Evolutionary conservation across 768 basidiomycete species (phyloP).

Genomic region (Mycena chlorophos): DNA sequence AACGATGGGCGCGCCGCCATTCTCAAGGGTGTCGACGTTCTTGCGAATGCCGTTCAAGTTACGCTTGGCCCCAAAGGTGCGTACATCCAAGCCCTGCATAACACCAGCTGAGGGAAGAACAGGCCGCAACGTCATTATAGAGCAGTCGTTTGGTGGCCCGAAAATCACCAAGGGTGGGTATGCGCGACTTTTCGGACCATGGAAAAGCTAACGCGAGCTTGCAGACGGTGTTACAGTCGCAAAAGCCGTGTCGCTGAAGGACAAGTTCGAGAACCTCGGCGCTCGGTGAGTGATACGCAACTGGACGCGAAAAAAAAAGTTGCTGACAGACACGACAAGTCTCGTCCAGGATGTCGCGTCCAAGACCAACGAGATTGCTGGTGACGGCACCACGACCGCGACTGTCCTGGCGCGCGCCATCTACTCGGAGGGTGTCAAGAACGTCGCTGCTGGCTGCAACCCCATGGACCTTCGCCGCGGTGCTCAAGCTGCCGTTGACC

Average conservation of each 20-base stretch:
- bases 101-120: constrained; percentile 17
- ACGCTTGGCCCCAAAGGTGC: constrained; percentile 95
- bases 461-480: constrained; percentile 99
- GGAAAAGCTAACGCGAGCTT: constrained; percentile 9
- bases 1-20: constrained; percentile 94
- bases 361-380: constrained; percentile 96
- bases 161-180: constrained; percentile 92
- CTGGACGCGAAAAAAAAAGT: neutral
- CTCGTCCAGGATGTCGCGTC: constrained; percentile 94
- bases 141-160: constrained; percentile 84
- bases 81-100: constrained; percentile 14
- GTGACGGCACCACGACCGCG: constrained; percentile 97
- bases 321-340: constrained; percentile 39
- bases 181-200: neutral
- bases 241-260: constrained; percentile 89
- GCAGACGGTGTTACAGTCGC: constrained; percentile 97
- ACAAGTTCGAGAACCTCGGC: constrained; percentile 99
- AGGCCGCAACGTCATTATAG: constrained; percentile 99
- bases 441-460: constrained; percentile 98
- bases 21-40: constrained; percentile 92
- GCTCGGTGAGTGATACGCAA: constrained; percentile 68
- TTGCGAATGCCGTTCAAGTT: constrained; percentile 95
- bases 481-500: constrained; percentile 93
- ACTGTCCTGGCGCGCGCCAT: constrained; percentile 97
- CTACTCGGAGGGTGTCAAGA: constrained; percentile 98